A percentile compares a stretch with the other conserved stretches of the same genome.
Conservation (phyloP, 2,329 filamentous ascomycete genomes). For the Ceratocystis ficicola region DNA sequence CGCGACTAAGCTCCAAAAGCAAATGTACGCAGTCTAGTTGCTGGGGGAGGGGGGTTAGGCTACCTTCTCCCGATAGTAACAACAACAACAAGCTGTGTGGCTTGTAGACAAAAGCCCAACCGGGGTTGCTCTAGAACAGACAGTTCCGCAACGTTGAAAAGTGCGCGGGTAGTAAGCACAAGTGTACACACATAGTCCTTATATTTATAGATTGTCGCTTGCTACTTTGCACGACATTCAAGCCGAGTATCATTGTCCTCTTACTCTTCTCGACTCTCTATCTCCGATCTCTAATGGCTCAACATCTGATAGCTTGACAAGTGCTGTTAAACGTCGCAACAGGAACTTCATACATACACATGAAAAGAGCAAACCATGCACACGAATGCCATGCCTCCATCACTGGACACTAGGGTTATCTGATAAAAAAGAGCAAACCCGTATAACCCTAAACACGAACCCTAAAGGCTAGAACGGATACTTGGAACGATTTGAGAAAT, state of each 20-base stretch:
- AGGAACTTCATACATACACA: not conserved
- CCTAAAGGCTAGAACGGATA: conserved; percentile 1
- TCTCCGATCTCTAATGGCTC: not conserved
- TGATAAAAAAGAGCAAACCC: not conserved
- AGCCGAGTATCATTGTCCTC: not conserved
- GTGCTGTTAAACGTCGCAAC: not conserved
- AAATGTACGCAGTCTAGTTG: not conserved
- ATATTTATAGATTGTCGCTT: no score
- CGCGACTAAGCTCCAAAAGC: not conserved
- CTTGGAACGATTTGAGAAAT: not conserved
- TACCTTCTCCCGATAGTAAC: no score
- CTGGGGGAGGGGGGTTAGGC: not conserved
- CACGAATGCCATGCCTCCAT: not conserved
- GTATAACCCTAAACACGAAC: not conserved
- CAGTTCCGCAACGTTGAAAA: no score
- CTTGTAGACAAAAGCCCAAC: no score
- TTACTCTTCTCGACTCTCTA: not conserved
- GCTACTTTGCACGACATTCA: not conserved
- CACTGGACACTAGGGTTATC: not conserved
- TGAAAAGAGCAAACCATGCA: no score
- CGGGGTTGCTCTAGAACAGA: no score
- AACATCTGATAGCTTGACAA: not conserved
- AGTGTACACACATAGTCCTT: no score
- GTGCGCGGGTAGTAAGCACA: no score
- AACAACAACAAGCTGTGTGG: no score